These are phyloP conservation scores for Mortierella alpina DNA, from an alignment of 192 early-diverging fungal genomes.

Conservation along the genomic window DNA sequence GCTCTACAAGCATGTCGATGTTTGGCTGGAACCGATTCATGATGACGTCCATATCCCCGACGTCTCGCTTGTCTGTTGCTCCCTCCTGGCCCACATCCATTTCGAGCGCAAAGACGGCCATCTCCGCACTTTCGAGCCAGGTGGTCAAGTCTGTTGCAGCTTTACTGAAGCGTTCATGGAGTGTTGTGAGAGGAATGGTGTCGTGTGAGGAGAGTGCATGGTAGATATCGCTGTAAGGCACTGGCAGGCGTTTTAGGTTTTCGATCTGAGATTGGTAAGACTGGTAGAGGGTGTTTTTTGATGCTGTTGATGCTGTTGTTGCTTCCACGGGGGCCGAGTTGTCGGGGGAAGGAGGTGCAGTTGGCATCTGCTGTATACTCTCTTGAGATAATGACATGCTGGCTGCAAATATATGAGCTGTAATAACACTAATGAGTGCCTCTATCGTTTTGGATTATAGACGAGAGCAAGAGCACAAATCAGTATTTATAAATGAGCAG, in stretches of 20 bases:
- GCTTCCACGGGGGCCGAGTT: not conserved
- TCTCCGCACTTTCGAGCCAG: conserved; percentile 65
- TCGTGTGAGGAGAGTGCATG: conserved; percentile 53
- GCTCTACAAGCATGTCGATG: conserved; percentile 58
- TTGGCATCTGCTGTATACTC: not conserved
- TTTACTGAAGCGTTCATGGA: conserved; percentile 46
- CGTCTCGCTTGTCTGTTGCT: conserved; percentile 41
- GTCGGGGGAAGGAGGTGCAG: not conserved
- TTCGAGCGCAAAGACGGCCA: conserved; percentile 64
- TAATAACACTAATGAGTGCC: not conserved
- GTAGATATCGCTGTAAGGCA: conserved; percentile 56
- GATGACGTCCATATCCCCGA: conserved; percentile 55
- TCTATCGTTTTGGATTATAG: too few species aligned
- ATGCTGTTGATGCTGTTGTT: conserved; percentile 1
- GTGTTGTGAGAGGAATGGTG: conserved; percentile 42
- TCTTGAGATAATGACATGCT: conserved; percentile 33
- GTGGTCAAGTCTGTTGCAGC: conserved; percentile 48
- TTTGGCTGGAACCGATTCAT: conserved; percentile 58
- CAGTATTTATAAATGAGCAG: too few species aligned
- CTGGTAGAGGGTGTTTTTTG: conserved; percentile 24
- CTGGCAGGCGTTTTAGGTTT: conserved; percentile 47
- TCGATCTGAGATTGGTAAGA: conserved; percentile 52
- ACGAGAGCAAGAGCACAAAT: too few species aligned
- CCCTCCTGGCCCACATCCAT: conserved; percentile 61
- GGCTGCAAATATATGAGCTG: conserved; percentile 4